These are phyloP conservation scores for Pluteus cervinus DNA, from an alignment of 768 basidiomycete species.

Conservation along the genomic window DNA sequence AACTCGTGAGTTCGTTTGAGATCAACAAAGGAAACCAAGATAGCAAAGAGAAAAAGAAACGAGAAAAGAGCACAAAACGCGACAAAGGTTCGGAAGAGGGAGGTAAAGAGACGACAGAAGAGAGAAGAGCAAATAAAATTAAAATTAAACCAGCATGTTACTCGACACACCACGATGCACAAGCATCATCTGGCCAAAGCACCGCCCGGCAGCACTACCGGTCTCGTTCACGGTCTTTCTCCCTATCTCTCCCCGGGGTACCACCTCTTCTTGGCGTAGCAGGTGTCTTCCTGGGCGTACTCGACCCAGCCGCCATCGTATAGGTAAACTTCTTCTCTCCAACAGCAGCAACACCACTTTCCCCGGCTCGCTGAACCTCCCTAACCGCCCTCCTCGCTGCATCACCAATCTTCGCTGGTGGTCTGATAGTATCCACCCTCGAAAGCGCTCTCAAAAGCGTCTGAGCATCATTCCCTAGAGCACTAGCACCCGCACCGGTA, in stretches of 20 bases:
- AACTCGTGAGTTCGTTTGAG: no score
- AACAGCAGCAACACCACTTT: slow-evolving; percentile 40
- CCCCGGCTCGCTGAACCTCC: slow-evolving; percentile 63
- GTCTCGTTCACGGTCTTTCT: not conserved
- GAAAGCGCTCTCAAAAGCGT: slow-evolving; percentile 59
- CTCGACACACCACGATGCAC: not conserved
- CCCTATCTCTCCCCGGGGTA: slow-evolving; percentile 50
- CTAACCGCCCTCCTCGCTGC: slow-evolving; percentile 64
- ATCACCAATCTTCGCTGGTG: slow-evolving; percentile 62
- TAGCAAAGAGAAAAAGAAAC: not conserved
- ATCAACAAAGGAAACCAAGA: not conserved
- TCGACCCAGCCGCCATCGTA: slow-evolving; percentile 39
- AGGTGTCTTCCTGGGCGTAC: slow-evolving; percentile 59
- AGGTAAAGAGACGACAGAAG: not conserved
- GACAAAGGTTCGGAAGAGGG: not conserved
- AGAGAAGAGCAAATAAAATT: not conserved
- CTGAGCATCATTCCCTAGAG: slow-evolving; percentile 1
- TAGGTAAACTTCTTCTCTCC: slow-evolving; percentile 50
- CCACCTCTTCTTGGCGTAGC: slow-evolving; percentile 55
- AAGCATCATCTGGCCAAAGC: not conserved
- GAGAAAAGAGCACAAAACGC: not conserved
- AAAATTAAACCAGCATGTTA: not conserved
- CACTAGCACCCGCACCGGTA: not conserved
- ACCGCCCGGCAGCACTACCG: not conserved
- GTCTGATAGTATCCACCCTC: slow-evolving; percentile 59